Percentiles rank a stretch among this genome's conserved stretches.
phyloP scores from a whole-genome alignment of 768 basidiomycete species.

The Trametes sanguinea region DNA sequence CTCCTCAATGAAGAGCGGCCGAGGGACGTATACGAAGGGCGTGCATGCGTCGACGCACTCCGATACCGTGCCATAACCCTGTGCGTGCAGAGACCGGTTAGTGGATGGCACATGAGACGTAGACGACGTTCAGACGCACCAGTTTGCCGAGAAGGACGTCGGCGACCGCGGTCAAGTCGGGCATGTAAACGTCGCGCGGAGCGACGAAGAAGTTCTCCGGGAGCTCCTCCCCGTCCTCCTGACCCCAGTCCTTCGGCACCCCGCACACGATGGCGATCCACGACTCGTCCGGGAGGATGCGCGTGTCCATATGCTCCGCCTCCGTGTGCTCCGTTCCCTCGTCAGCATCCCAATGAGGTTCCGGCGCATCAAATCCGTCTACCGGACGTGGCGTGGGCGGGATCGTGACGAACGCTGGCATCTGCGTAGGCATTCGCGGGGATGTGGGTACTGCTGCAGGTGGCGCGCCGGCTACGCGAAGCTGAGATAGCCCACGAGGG shows the following conservation, averaged over 20 bases:
- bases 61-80: conserved; percentile 83
- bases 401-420: conserved; percentile 33
- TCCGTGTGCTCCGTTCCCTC: conserved; percentile 8
- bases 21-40: conserved; percentile 78
- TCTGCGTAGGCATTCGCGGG: conserved; percentile 17
- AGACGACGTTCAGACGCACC: conserved; percentile 41
- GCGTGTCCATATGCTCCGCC: conserved; percentile 33
- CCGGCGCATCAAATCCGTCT: not conserved
- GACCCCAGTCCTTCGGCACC: conserved; percentile 48
- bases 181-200: conserved; percentile 79
- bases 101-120: not conserved
- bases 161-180: conserved; percentile 71
- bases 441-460: conserved; percentile 27
- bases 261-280: conserved; percentile 87
- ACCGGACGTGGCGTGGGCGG: conserved; percentile 39
- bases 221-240: conserved; percentile 41
- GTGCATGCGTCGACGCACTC: conserved; percentile 78
- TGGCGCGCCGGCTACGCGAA: conserved; percentile 30
- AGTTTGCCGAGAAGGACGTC: conserved; percentile 81
- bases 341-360: not conserved
- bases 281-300: conserved; percentile 61
- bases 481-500: conserved; percentile 18
- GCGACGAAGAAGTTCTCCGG: conserved; percentile 77
- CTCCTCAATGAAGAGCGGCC: conserved; percentile 81
- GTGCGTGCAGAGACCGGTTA: not conserved